Conservation (phyloP, 805 yeast genomes). For the Yarrowia deformans region DNA sequence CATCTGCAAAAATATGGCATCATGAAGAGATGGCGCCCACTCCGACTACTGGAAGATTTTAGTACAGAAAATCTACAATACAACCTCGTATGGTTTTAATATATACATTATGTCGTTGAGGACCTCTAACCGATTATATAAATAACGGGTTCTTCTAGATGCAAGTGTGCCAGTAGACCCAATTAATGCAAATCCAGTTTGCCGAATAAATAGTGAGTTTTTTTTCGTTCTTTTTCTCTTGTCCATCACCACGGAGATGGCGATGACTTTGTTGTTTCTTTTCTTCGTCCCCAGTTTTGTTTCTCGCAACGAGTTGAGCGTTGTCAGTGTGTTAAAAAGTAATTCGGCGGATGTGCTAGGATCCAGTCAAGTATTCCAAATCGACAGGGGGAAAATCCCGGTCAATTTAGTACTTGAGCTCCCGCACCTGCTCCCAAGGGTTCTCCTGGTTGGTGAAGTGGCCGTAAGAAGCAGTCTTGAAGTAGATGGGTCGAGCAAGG, state of each 20-base stretch:
- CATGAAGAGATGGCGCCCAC: no score
- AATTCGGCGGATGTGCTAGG: slow-evolving; percentile 40
- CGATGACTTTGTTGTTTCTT: not conserved
- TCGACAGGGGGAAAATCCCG: slow-evolving; percentile 29
- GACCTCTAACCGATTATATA: slow-evolving; percentile 39
- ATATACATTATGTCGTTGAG: slow-evolving; percentile 40
- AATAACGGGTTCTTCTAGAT: slow-evolving; percentile 39
- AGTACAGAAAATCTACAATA: no score
- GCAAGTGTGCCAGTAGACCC: slow-evolving; percentile 39
- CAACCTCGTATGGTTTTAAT: slow-evolving; percentile 4
- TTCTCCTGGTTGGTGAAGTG: slow-evolving; percentile 99
- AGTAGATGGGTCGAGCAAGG: slow-evolving; percentile 98
- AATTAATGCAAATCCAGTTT: slow-evolving; percentile 40
- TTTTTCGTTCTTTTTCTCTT: slow-evolving; percentile 6
- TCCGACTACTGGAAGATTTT: no score
- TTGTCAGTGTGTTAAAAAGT: slow-evolving; percentile 40
- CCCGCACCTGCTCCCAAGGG: slow-evolving; percentile 96
- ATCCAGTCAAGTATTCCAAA: slow-evolving; percentile 37
- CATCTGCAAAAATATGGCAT: no score
- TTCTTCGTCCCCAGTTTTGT: slow-evolving; percentile 26
- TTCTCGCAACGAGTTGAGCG: slow-evolving; percentile 42
- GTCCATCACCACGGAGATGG: not conserved
- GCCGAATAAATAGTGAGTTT: slow-evolving; percentile 39
- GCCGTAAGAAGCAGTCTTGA: slow-evolving; percentile 99
- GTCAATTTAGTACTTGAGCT: slow-evolving; percentile 51